Conservation (phyloP, 805 yeast genomes). For the Schwanniomyces sp. region DNA sequence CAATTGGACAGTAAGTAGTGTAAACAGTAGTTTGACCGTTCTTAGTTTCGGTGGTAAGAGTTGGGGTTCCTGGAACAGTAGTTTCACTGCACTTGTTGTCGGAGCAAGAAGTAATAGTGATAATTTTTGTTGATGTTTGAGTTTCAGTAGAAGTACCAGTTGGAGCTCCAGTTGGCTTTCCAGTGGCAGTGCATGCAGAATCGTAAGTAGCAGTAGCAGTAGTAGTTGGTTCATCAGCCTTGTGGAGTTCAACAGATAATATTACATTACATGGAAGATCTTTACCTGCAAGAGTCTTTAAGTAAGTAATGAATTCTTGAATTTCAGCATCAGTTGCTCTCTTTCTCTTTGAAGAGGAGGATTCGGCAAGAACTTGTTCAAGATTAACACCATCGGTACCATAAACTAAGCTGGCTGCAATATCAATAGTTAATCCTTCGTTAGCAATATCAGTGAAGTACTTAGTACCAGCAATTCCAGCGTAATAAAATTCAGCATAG, state of each 20-base stretch:
- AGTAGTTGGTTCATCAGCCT: constrained; percentile 6
- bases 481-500: constrained; percentile 36
- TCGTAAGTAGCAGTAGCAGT: constrained; percentile 10
- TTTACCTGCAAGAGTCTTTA: background rate
- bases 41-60: constrained; percentile 19
- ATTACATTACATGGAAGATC: background rate
- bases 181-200: constrained; percentile 7
- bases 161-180: background rate
- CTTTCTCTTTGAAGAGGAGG: background rate
- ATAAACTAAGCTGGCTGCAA: constrained; percentile 32
- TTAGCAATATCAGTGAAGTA: constrained; percentile 32
- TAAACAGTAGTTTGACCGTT: constrained; percentile 8
- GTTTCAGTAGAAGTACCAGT: constrained; percentile 8
- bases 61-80: constrained; percentile 29
- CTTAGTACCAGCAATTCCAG: constrained; percentile 17
- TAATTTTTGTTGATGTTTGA: constrained; percentile 19
- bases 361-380: too few relatives aligned
- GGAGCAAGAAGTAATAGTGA: constrained; percentile 38
- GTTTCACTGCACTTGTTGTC: constrained; percentile 29
- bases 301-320: background rate
- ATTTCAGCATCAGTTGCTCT: background rate
- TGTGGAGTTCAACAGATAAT: background rate
- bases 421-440: constrained; percentile 30
- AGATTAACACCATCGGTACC: constrained; percentile 2
- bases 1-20: constrained; percentile 2